Percentiles rank a stretch among this genome's conserved stretches.
Conservation (phyloP, 352 stramenopile genomes). For the Globisporangium apiculatum region DNA sequence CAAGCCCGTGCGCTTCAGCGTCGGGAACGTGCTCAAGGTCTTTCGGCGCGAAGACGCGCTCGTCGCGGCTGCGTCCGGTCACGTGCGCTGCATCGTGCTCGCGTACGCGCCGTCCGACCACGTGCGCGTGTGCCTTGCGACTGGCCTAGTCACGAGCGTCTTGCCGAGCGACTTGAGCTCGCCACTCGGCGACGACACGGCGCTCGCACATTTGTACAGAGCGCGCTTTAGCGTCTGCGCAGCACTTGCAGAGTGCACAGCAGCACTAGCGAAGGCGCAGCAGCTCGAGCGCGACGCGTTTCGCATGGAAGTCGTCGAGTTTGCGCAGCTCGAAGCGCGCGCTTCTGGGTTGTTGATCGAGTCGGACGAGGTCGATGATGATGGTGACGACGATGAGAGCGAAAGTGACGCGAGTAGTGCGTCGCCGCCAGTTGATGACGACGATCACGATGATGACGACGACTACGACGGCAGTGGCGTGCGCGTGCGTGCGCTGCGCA, state of each 20-base stretch:
- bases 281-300: conserved; percentile 54
- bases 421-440: not conserved
- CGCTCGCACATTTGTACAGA: conserved; percentile 53
- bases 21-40: conserved; percentile 67
- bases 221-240: conserved; percentile 68
- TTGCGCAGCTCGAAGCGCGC: conserved; percentile 24
- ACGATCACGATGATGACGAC: not conserved
- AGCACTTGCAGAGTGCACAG: conserved; percentile 45
- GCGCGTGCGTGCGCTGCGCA: not conserved
- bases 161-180: conserved; percentile 63
- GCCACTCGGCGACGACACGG: conserved; percentile 60
- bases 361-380: conserved; percentile 7
- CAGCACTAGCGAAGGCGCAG: conserved; percentile 38
- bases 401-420: not conserved
- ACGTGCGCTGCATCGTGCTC: conserved; percentile 61
- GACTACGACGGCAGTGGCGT: not conserved
- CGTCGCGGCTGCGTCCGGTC: conserved; percentile 20
- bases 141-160: conserved; percentile 30
- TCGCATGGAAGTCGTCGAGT: conserved; percentile 45
- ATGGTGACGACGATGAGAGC: not conserved
- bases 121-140: conserved; percentile 54
- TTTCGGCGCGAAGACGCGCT: conserved; percentile 19
- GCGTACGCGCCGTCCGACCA: conserved; percentile 31
- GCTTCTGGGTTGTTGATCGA: not conserved
- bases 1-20: conserved; percentile 46